phyloP scores from a whole-genome alignment of 257 asterid species.

The Vinca minor region DNA sequence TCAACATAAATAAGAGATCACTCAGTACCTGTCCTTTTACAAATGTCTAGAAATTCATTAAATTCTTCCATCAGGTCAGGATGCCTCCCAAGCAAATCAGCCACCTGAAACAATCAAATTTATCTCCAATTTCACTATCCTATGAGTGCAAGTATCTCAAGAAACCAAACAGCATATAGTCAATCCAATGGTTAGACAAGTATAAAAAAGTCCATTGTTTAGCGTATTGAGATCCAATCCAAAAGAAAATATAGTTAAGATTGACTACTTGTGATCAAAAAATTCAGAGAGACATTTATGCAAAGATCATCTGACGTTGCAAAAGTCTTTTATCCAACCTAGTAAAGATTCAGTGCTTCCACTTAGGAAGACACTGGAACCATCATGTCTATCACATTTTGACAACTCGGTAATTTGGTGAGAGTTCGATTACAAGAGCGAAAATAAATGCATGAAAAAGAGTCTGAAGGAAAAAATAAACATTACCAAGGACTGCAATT shows the following conservation, averaged over 20 bases:
- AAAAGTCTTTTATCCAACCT: background rate
- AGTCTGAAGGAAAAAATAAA: background rate
- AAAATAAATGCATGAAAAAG: background rate
- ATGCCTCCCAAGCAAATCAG: conserved; percentile 22
- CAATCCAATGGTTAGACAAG: too few relatives aligned
- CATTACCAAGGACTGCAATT: conserved; percentile 22
- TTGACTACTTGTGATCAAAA: background rate
- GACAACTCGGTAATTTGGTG: background rate
- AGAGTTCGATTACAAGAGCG: background rate
- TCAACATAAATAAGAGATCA: background rate
- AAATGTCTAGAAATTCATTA: conserved; percentile 13
- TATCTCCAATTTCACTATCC: background rate
- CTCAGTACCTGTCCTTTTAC: conserved; percentile 15
- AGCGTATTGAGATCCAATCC: background rate
- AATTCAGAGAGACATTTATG: background rate
- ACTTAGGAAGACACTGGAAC: background rate
- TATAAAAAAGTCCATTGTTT: too few relatives aligned
- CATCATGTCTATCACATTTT: background rate
- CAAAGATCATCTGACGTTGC: background rate
- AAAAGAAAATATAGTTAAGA: background rate
- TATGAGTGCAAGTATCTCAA: background rate
- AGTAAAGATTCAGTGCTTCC: background rate
- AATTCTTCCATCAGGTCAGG: conserved; percentile 29
- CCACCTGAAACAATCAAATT: conserved; percentile 16
- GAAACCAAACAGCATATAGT: conserved; percentile 3